Base-by-base conservation (phyloP, 805 yeast genomes). In the Hagleromyces aurorensis region DNA sequence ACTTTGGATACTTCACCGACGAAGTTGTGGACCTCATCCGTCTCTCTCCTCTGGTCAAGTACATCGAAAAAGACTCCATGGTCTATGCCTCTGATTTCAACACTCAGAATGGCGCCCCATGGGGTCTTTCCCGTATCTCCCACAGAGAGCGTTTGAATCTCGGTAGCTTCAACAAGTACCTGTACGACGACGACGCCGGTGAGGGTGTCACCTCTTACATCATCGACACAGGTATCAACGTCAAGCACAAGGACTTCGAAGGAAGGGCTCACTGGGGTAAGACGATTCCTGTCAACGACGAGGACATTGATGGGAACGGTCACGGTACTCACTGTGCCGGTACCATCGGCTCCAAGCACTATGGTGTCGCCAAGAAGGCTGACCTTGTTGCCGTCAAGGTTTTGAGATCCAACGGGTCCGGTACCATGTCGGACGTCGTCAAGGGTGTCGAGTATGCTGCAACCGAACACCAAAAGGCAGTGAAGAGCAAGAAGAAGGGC, bases 261-360 rank as follows among this genome's bases (percentile, higher is more conserved):
- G 87, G 87, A 26, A 75, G 96, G 62, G 94, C 94, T 25, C 54
- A 55, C 21, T 83, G 93, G 93, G 94, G 94, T 44, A 69, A 76
- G 29, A 83, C 93, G 34, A 67, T 83, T 43, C 94, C 93, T 43
- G 46, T 58, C 30, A 78, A 77, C 47, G 84, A 75, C 45, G 69
- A 68, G 31, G 85, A 78, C 43, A 49, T 66, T 24, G 95, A 87
- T 55, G 91, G 85, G 30, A 81, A 83, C 48, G 96, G 96, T 29
- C 96, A 86, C 60, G 96, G 96, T 50, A 84, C 95, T 25, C 96
- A 86, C 52, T 84, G 93, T 64, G 94, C 96, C n/a, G 96, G 95
- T 61, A 85, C 93, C 19, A 83, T 87, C 48, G 95, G 78, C 29
- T 80, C 91, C 13, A 65, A 66, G 37, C 64, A 72, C 30, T 83